phyloP scores from a whole-genome alignment of 768 basidiomycete species.

The Steccherinum ochraceum region DNA sequence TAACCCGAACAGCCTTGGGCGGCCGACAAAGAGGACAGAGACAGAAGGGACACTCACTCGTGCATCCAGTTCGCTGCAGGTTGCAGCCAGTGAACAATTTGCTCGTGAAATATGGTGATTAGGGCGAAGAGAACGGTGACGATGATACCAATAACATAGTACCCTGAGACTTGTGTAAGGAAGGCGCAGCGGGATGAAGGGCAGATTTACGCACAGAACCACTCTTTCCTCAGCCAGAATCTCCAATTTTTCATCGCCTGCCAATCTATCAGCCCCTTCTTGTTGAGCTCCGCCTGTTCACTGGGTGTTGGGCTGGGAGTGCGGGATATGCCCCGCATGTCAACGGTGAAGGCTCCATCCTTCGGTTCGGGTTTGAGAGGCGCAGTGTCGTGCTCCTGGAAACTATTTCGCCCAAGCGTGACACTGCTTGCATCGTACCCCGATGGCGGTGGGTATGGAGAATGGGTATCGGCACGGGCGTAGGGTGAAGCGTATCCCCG shows the following conservation, averaged over 20 bases:
- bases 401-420: neutral
- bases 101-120: conserved; percentile 37
- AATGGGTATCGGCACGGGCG: neutral
- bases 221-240: conserved; percentile 28
- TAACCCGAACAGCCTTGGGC: too few relatives aligned
- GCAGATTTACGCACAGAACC: conserved; percentile 24
- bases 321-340: conserved; percentile 17
- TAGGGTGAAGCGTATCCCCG: neutral
- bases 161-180: conserved; percentile 18
- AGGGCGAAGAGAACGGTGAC: conserved; percentile 30
- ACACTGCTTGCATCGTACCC: neutral
- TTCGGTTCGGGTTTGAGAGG: neutral
- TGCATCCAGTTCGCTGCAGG: conserved; percentile 64
- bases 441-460: neutral
- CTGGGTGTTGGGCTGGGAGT: conserved; percentile 31
- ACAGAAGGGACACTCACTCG: conserved; percentile 33
- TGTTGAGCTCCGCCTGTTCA: conserved; percentile 25
- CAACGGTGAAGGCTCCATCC: conserved; percentile 1
- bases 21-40: neutral
- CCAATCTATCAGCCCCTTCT: conserved; percentile 23
- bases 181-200: neutral
- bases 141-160: conserved; percentile 24
- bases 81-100: conserved; percentile 64
- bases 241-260: conserved; percentile 21
- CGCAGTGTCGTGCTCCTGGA: neutral